A percentile compares a stretch with the other conserved stretches of the same genome.
Evolutionary conservation across 352 stramenopile species (phyloP).

Genomic region (Phytopythium boreale): DNA sequence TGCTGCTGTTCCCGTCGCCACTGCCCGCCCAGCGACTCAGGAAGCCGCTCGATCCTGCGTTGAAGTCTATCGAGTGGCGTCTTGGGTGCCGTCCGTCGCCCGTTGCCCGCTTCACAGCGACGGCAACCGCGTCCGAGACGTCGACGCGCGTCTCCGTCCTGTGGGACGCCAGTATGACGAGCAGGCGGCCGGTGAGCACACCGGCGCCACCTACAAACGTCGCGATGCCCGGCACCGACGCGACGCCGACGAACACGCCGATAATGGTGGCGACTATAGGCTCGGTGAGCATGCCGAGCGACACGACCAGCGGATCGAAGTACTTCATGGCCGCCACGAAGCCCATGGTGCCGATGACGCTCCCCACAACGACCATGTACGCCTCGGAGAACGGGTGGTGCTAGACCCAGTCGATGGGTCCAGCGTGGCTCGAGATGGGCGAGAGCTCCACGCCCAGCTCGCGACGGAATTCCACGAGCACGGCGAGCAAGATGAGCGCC

Average conservation of each 20-base stretch:
- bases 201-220: slow-evolving; percentile 39
- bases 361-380: slow-evolving; percentile 48
- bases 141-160: slow-evolving; percentile 30
- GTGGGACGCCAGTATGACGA: slow-evolving; percentile 41
- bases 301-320: slow-evolving; percentile 60
- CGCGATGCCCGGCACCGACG: slow-evolving; percentile 24
- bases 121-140: slow-evolving; percentile 25
- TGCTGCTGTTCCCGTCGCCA: slow-evolving; percentile 1
- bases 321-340: slow-evolving; percentile 55
- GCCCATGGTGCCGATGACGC: slow-evolving; percentile 46
- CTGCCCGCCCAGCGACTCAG: not conserved
- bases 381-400: slow-evolving; percentile 44
- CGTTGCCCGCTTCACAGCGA: not conserved
- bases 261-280: slow-evolving; percentile 46
- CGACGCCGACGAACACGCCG: slow-evolving; percentile 39
- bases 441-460: not conserved
- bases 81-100: not conserved
- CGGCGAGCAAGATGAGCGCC: not conserved
- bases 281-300: slow-evolving; percentile 52
- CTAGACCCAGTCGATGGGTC: slow-evolving; percentile 38
- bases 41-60: not conserved
- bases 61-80: slow-evolving; percentile 1
- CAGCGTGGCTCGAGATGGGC: slow-evolving; percentile 11
- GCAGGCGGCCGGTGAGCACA: slow-evolving; percentile 35
- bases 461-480: slow-evolving; percentile 6